Conservation (phyloP, 495 filamentous ascomycete species). For the Daldinia vernicosa region DNA sequence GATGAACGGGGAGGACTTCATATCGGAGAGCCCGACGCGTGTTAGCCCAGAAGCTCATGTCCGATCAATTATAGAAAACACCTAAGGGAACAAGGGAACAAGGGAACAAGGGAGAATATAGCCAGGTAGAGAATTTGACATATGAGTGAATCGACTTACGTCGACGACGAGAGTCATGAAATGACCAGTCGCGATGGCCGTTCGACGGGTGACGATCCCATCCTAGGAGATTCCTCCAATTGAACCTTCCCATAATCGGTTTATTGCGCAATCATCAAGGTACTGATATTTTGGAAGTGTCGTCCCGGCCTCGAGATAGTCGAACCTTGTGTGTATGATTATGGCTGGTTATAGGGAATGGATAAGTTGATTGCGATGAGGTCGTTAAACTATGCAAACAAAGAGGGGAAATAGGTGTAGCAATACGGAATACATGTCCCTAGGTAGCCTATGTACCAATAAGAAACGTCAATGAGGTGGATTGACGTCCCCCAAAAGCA, state of each 20-base stretch:
- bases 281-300: neutral
- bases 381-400: neutral
- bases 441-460: neutral
- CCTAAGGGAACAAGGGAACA: neutral
- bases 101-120: neutral
- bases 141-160: conserved; percentile 45
- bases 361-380: neutral
- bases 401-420: neutral
- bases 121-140: neutral
- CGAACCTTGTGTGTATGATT: too few relatives aligned
- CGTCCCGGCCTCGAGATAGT: neutral
- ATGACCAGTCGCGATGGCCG: conserved; percentile 49
- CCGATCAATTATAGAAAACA: neutral
- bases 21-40: conserved; percentile 20
- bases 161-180: conserved; percentile 50
- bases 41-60: conserved; percentile 31
- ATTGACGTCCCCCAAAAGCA: neutral
- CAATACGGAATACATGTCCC: neutral
- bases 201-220: conserved; percentile 52
- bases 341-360: neutral
- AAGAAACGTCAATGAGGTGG: neutral
- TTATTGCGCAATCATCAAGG: neutral
- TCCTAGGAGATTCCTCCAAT: conserved; percentile 52
- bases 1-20: conserved; percentile 70
- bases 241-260: conserved; percentile 42